Percentiles rank a stretch among this genome's conserved stretches.
Evolutionary conservation across 2,329 filamentous ascomycete genomes (phyloP).

Genomic region (Sarocladium strictum): DNA sequence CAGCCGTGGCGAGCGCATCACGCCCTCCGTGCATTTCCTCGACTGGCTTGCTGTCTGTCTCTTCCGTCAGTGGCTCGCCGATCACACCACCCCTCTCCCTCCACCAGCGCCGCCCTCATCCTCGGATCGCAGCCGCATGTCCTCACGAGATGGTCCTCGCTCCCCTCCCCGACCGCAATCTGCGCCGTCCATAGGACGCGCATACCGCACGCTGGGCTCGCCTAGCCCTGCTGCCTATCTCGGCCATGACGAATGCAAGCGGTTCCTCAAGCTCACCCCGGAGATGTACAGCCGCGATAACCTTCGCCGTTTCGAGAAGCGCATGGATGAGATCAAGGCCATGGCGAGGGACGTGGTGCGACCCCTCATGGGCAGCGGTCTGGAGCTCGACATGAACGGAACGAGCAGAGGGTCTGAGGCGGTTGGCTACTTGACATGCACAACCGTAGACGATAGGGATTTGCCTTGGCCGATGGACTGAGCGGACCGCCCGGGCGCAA

Average conservation of each 20-base stretch:
- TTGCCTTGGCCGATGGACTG: slow-evolving; percentile 41
- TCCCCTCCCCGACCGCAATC: slow-evolving; percentile 35
- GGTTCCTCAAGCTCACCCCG: slow-evolving; percentile 77
- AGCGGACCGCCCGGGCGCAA: no score
- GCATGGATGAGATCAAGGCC: slow-evolving; percentile 82
- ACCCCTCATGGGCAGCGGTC: slow-evolving; percentile 77
- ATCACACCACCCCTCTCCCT: slow-evolving; percentile 72
- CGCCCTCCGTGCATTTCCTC: slow-evolving; percentile 71
- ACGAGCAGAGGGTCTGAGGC: slow-evolving; percentile 34
- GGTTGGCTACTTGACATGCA: slow-evolving; percentile 47
- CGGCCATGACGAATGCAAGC: slow-evolving; percentile 80
- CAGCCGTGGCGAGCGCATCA: slow-evolving; percentile 73
- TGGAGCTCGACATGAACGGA: slow-evolving; percentile 66
- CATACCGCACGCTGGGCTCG: slow-evolving; percentile 72
- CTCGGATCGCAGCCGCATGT: slow-evolving; percentile 12
- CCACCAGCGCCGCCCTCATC: slow-evolving; percentile 23
- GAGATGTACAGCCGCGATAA: slow-evolving; percentile 85
- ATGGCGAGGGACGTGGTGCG: slow-evolving; percentile 77
- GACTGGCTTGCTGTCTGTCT: slow-evolving; percentile 85
- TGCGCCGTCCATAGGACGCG: slow-evolving; percentile 58
- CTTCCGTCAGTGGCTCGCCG: slow-evolving; percentile 89
- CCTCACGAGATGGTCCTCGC: slow-evolving; percentile 24
- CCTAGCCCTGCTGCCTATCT: slow-evolving; percentile 59
- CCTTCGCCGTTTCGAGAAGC: slow-evolving; percentile 74
- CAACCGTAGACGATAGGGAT: slow-evolving; percentile 40